These are phyloP conservation scores for Alnus glutinosa DNA, from an alignment of 306 rosid genomes.

Conservation along the genomic window DNA sequence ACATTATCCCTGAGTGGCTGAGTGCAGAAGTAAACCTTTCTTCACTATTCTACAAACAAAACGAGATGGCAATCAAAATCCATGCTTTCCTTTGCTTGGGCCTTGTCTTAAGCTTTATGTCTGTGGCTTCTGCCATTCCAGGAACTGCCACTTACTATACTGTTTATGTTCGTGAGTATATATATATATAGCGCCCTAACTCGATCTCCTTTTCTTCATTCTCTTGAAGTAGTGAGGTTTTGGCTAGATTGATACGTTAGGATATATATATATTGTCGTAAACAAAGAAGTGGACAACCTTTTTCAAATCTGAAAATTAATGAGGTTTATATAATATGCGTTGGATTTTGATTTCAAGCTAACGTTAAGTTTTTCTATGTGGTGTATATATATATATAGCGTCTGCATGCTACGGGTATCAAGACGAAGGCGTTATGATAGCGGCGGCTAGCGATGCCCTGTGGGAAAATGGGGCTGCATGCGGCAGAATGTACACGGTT, in stretches of 20 bases:
- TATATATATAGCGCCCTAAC: neutral
- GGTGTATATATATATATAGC: neutral
- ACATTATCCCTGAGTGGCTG: too few species aligned
- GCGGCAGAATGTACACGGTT: neutral
- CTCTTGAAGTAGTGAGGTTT: too few species aligned
- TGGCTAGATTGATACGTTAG: too few species aligned
- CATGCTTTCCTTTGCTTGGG: neutral
- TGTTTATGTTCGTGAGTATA: conserved; percentile 29
- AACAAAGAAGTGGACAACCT: too few species aligned
- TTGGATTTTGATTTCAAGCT: too few species aligned
- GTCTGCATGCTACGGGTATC: neutral
- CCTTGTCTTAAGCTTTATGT: neutral
- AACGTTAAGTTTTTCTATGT: too few species aligned
- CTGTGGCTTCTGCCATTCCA: conserved; percentile 27
- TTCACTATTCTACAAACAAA: neutral
- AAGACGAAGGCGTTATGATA: neutral
- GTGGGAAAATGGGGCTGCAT: neutral
- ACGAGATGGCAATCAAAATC: neutral
- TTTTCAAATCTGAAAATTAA: too few species aligned
- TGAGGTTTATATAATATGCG: too few species aligned
- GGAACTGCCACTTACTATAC: conserved; percentile 39
- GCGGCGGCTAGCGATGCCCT: neutral
- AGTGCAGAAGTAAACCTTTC: neutral
- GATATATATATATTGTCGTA: too few species aligned
- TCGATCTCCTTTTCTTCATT: too few species aligned